These are phyloP conservation scores for Clavaria fumosa DNA, from an alignment of 768 basidiomycete genomes.

Conservation along the genomic window DNA sequence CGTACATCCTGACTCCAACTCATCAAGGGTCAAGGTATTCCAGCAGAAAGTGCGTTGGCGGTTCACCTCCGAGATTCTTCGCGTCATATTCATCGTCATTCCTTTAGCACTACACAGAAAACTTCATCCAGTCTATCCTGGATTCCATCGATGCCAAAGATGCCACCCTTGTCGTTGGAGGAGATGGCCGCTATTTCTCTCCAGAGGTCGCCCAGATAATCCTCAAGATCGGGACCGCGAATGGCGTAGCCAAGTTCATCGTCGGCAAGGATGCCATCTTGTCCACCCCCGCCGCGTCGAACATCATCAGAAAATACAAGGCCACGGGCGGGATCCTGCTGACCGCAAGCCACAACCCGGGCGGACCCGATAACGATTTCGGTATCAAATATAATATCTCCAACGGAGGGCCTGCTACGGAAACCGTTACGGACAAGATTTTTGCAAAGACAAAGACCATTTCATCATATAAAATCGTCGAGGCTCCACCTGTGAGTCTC, in stretches of 20 bases:
- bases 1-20: conserved; percentile 13
- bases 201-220: conserved; percentile 82
- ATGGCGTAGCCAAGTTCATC: conserved; percentile 84
- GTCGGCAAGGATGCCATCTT: conserved; percentile 84
- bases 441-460: conserved; percentile 85
- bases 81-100: not conserved
- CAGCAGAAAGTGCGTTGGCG: conserved; percentile 61
- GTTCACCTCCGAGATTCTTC: not conserved
- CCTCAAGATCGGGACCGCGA: conserved; percentile 86
- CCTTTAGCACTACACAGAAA: conserved; percentile 89
- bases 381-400: conserved; percentile 99
- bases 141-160: conserved; percentile 73
- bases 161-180: conserved; percentile 84
- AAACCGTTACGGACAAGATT: conserved; percentile 91
- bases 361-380: conserved; percentile 96
- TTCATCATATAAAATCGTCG: conserved; percentile 68
- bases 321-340: conserved; percentile 93
- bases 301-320: conserved; percentile 91
- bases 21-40: conserved; percentile 84
- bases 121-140: conserved; percentile 91
- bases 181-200: conserved; percentile 90
- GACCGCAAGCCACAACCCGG: conserved; percentile 96
- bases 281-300: conserved; percentile 94
- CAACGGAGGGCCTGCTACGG: conserved; percentile 96
- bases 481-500: conserved; percentile 51